Base-by-base conservation (phyloP, 257 asterid species). In the Jacaranda mimosifolia region DNA sequence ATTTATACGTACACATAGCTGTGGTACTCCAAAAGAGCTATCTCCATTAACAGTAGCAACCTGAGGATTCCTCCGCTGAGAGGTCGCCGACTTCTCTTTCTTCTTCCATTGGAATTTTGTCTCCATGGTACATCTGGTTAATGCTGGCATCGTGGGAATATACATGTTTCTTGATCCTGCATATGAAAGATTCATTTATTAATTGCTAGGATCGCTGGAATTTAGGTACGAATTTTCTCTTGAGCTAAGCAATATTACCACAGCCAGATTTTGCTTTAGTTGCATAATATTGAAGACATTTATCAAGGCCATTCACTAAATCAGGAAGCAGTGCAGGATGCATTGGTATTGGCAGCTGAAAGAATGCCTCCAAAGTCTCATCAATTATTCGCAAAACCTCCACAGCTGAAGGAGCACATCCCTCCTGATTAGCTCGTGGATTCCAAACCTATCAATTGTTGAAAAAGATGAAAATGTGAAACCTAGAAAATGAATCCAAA, bases 271-370 rank as follows among this genome's bases (percentile, higher is more conserved):
- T 96, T 73, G 96, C 89, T 84, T 92, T 96, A 7, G 86, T 85
- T 68, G 86, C 94, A 68, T 90, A 96, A 73, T 93, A 88, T 63
- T 96, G 96, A 73, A 93, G 96, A 82, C 97, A 93, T 84, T 88
- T 91, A 75, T 96, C 98, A 8, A 96, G 94, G 74, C 98, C 98
- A 46, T 77, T 56, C 78, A 93, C 86, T 79, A 96, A 77, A 80
- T 93, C 97, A 0, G 98, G 99, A 57, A 96, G 97, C 68, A 91
- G 81, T 65, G 95, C 96, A 15, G 97, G 97, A 84, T 96, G 99
- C 91, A 89, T 92, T 51, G 96, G 97, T 87, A 96, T 96, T 72
- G 99, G 99, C 82, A 96, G 88, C 84, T 76, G 88, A 81, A 96
- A 96, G 82, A 85, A 96, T 65, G 98, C 97, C 51, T 93, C 99